These are phyloP conservation scores for Malassezia sympodialis DNA, from an alignment of 1,284 basidiomycete genomes.

Conservation along the genomic window DNA sequence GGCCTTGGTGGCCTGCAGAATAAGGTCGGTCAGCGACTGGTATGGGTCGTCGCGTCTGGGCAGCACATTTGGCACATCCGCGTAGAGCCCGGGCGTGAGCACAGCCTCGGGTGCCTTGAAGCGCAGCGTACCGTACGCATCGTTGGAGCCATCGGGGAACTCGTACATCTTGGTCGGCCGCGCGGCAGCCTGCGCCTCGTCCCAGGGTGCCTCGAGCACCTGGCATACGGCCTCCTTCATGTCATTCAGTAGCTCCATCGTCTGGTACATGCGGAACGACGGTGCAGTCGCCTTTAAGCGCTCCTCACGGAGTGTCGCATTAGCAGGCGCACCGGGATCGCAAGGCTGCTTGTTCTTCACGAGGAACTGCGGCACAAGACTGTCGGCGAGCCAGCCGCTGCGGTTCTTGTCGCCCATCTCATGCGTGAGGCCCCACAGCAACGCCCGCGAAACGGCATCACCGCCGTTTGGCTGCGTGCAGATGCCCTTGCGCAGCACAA, in stretches of 20 bases:
- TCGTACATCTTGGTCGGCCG: conserved; percentile 63
- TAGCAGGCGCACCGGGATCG: conserved; percentile 62
- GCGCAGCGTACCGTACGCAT: conserved; percentile 71
- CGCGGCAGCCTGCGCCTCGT: conserved; percentile 57
- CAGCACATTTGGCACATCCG: conserved; percentile 19
- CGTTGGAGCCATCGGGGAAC: conserved; percentile 87
- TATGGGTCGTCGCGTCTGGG: conserved; percentile 6
- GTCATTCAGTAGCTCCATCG: conserved; percentile 75
- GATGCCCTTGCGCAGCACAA: conserved; percentile 84
- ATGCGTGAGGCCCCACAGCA: conserved; percentile 32
- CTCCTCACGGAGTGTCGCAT: conserved; percentile 43
- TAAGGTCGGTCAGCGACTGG: conserved; percentile 51
- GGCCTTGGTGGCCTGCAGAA: conserved; percentile 66
- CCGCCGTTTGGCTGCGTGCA: conserved; percentile 39
- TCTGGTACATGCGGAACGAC: conserved; percentile 72
- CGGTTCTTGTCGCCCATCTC: conserved; percentile 15
- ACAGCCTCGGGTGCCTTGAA: conserved; percentile 77
- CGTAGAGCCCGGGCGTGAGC: conserved; percentile 68
- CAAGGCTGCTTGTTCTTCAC: conserved; percentile 62
- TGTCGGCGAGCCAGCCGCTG: conserved; percentile 15
- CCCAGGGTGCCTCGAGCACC: conserved; percentile 74
- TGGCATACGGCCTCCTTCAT: conserved; percentile 83
- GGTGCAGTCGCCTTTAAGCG: conserved; percentile 54
- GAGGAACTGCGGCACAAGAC: conserved; percentile 60
- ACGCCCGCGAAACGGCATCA: conserved; percentile 23